Evolutionary conservation across 1,284 basidiomycete genomes (phyloP).

Genomic region (Trichosporon coremiiforme): DNA sequence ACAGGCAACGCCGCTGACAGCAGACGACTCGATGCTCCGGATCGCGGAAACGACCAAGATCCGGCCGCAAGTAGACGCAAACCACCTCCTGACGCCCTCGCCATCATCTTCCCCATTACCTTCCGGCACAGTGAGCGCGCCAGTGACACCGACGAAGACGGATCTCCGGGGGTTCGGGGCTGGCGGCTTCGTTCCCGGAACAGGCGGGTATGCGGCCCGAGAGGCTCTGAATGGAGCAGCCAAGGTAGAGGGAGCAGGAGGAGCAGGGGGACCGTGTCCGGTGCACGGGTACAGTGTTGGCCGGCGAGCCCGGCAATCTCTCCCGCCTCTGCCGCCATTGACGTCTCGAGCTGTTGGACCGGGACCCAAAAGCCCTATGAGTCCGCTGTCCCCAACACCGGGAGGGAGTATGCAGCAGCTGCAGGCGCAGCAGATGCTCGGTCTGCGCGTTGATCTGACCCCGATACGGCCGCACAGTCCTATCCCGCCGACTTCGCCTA

Average conservation of each 20-base stretch:
- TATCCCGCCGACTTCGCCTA: not conserved
- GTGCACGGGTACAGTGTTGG: constrained; percentile 3
- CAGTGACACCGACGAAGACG: not conserved
- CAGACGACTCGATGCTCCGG: constrained; percentile 15
- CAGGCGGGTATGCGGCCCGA: no score
- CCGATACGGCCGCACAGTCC: not conserved
- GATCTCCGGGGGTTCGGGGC: not conserved
- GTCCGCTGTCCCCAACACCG: not conserved
- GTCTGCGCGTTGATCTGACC: not conserved
- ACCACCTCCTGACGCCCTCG: not conserved
- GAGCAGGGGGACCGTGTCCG: not conserved
- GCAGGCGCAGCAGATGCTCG: not conserved
- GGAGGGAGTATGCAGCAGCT: not conserved
- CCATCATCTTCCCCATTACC: not conserved
- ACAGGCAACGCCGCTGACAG: no score
- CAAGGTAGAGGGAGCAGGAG: no score
- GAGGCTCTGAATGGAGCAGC: no score
- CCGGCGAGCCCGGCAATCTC: not conserved
- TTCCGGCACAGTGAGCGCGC: not conserved
- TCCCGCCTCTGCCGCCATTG: not conserved
- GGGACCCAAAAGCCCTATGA: not conserved
- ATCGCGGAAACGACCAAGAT: not conserved
- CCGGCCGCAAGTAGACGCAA: not conserved
- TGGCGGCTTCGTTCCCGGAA: not conserved
- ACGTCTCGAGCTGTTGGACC: not conserved